Evolutionary conservation across 2,329 filamentous ascomycete species (phyloP).

Genomic region (Clarireedia sp.): DNA sequence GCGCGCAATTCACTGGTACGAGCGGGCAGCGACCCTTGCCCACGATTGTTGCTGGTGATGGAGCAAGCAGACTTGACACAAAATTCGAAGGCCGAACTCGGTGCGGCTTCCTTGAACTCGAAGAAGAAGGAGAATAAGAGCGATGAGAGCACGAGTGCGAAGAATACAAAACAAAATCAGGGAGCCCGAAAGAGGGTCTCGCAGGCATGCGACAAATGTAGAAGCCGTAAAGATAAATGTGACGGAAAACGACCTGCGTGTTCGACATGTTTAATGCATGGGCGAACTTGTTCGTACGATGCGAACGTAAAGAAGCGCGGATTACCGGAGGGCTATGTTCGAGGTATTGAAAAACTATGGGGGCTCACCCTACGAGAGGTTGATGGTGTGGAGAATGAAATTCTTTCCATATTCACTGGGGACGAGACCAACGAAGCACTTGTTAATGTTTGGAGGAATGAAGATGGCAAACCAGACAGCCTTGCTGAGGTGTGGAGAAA

Average conservation of each 20-base stretch:
- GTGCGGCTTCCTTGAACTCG: not conserved
- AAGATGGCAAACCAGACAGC: conserved; percentile 19
- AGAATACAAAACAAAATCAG: conserved; percentile 19
- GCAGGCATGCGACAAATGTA: conserved; percentile 47
- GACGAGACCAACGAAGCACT: conserved; percentile 31
- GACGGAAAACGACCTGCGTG: conserved; percentile 54
- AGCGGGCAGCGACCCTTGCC: conserved; percentile 5
- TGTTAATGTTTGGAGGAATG: conserved; percentile 24
- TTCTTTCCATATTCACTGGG: conserved; percentile 39
- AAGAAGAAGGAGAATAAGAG: conserved; percentile 11
- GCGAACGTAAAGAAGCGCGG: conserved; percentile 68
- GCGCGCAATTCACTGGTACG: not conserved
- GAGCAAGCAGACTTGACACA: not conserved
- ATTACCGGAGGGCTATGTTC: conserved; percentile 72
- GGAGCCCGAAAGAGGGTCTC: conserved; percentile 34
- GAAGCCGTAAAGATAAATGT: conserved; percentile 50
- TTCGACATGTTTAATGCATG: conserved; percentile 48
- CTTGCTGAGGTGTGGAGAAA: conserved; percentile 28
- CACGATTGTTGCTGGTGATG: conserved; percentile 5
- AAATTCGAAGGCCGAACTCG: not conserved
- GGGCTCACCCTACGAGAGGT: conserved; percentile 45
- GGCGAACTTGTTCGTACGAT: conserved; percentile 54
- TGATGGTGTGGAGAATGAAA: conserved; percentile 39
- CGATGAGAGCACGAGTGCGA: not conserved
- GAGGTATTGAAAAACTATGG: conserved; percentile 57